Percentiles rank a stretch among this genome's conserved stretches.
Evolutionary conservation across 768 basidiomycete genomes (phyloP).

Genomic region (Termitomyces sp.): DNA sequence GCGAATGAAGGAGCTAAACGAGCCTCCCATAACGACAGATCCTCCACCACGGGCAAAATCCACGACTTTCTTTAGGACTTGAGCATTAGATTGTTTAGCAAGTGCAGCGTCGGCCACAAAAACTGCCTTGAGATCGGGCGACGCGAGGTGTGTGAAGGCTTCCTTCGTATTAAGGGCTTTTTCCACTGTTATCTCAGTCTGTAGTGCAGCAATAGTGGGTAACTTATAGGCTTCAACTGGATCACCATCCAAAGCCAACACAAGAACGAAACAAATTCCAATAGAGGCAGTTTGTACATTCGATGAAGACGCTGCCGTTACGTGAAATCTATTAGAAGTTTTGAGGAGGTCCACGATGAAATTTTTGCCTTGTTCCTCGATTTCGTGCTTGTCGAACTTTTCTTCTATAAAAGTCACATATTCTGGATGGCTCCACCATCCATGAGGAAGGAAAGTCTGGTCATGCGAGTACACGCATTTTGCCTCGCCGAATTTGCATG

Average conservation of each 20-base stretch:
- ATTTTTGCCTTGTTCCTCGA: neutral
- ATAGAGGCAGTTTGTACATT: neutral
- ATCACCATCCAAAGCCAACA: slow-evolving; percentile 23
- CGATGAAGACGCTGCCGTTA: neutral
- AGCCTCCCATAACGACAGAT: slow-evolving; percentile 26
- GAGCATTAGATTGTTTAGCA: slow-evolving; percentile 13
- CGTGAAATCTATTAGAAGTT: neutral
- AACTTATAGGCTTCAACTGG: slow-evolving; percentile 16
- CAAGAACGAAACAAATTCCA: slow-evolving; percentile 18
- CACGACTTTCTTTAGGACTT: slow-evolving; percentile 24
- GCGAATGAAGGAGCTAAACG: slow-evolving; percentile 24
- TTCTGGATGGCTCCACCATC: slow-evolving; percentile 37
- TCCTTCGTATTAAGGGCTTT: slow-evolving; percentile 13
- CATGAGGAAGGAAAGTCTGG: slow-evolving; percentile 34
- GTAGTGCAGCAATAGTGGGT: slow-evolving; percentile 23
- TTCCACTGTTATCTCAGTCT: slow-evolving; percentile 17
- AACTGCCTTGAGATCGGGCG: slow-evolving; percentile 24
- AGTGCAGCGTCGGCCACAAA: slow-evolving; percentile 33
- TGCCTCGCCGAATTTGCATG: slow-evolving; percentile 28
- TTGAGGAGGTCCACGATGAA: neutral
- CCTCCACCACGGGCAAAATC: slow-evolving; percentile 31
- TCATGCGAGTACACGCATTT: slow-evolving; percentile 47
- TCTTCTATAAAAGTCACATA: neutral
- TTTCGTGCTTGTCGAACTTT: neutral
- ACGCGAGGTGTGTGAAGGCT: slow-evolving; percentile 21